phyloP scores from a whole-genome alignment of 352 stramenopile species.

The Plasmopara viticola region DNA sequence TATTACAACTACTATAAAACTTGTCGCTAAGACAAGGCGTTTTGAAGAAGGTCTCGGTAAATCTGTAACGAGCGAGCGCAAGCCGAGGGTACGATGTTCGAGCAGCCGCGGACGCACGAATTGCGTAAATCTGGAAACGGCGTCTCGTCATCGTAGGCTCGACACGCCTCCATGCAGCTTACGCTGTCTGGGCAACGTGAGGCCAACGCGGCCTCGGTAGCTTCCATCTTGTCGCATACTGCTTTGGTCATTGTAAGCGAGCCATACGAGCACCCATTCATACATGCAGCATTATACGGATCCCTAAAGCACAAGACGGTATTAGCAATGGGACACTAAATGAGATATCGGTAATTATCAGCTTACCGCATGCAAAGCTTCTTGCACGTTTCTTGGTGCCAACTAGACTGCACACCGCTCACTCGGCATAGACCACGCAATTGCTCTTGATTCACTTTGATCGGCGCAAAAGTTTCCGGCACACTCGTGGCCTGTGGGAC shows the following conservation, averaged over 20 bases:
- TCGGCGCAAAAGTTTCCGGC: neutral
- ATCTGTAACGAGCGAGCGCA: slow-evolving; percentile 65
- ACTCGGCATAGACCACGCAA: slow-evolving; percentile 52
- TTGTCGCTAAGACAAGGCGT: neutral
- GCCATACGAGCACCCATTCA: slow-evolving; percentile 72
- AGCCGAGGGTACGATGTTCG: slow-evolving; percentile 51
- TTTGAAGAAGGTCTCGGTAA: slow-evolving; percentile 36
- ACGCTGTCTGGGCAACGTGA: slow-evolving; percentile 48
- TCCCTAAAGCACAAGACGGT: slow-evolving; percentile 27
- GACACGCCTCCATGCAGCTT: slow-evolving; percentile 51
- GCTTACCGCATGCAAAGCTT: slow-evolving; percentile 51
- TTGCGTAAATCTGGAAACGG: slow-evolving; percentile 43
- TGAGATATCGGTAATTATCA: neutral
- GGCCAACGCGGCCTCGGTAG: slow-evolving; percentile 17
- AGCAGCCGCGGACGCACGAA: slow-evolving; percentile 48
- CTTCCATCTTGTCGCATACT: slow-evolving; percentile 47
- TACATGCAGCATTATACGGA: slow-evolving; percentile 54
- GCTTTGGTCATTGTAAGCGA: slow-evolving; percentile 67
- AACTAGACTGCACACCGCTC: slow-evolving; percentile 55
- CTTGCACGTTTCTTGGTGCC: slow-evolving; percentile 67
- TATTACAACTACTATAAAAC: neutral
- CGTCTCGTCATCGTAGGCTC: slow-evolving; percentile 48
- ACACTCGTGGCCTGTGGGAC: neutral
- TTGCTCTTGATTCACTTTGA: slow-evolving; percentile 23
- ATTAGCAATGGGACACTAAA: neutral